These are phyloP conservation scores for Inonotus obliquus DNA, from an alignment of 1,284 basidiomycete species.

Conservation along the genomic window DNA sequence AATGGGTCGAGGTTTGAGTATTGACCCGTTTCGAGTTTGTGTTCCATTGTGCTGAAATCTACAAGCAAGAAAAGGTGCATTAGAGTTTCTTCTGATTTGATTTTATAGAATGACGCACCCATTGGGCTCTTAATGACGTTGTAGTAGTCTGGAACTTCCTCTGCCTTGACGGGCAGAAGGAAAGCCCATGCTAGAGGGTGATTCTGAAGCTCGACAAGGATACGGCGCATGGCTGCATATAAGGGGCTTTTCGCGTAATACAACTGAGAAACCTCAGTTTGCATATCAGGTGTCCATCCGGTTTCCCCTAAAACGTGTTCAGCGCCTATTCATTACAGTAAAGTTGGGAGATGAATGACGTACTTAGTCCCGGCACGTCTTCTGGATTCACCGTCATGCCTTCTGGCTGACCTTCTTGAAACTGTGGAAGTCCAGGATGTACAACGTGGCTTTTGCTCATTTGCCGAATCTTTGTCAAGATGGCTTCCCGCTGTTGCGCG, in stretches of 20 bases:
- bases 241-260: constrained; percentile 37
- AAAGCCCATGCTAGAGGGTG: constrained; percentile 91
- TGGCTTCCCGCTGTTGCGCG: constrained; percentile 82
- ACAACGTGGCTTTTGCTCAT: constrained; percentile 87
- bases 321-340: not conserved
- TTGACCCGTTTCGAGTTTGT: constrained; percentile 81
- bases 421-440: constrained; percentile 78
- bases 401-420: constrained; percentile 53
- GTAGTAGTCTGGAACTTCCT: constrained; percentile 90
- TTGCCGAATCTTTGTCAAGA: constrained; percentile 85
- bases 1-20: constrained; percentile 81
- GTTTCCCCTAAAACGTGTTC: constrained; percentile 62
- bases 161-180: constrained; percentile 71
- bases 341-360: constrained; percentile 30
- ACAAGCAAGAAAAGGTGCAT: not conserved
- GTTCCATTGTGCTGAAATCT: constrained; percentile 93
- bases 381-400: constrained; percentile 55
- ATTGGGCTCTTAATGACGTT: constrained; percentile 89
- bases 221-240: constrained; percentile 74
- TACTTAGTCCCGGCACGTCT: constrained; percentile 83
- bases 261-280: constrained; percentile 11
- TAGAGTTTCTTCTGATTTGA: not conserved
- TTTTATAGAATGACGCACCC: constrained; percentile 53
- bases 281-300: constrained; percentile 89
- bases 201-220: constrained; percentile 78